Conservation (phyloP, 495 filamentous ascomycete genomes). For the Cercophora scortea region DNA sequence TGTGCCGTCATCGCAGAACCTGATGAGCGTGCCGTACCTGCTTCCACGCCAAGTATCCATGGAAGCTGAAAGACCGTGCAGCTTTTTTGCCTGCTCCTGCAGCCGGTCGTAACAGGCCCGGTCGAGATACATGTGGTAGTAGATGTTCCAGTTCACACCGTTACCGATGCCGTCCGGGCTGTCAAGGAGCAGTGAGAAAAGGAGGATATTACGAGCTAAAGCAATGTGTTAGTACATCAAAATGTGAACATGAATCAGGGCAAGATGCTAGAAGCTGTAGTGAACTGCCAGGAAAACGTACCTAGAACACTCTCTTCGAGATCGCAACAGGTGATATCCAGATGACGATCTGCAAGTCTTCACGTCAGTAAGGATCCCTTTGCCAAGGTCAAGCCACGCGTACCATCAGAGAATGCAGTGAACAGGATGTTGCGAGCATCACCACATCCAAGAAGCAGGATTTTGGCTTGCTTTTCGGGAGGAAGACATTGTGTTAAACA, state of each 20-base stretch:
- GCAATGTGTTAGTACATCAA: too few species aligned
- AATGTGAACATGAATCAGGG: too few species aligned
- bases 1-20: conserved; percentile 27
- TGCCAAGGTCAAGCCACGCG: conserved; percentile 10
- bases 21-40: conserved; percentile 25
- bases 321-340: conserved; percentile 43
- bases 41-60: conserved; percentile 26
- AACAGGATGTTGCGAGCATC: conserved; percentile 46
- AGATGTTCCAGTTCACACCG: conserved; percentile 43
- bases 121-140: conserved; percentile 44
- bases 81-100: conserved; percentile 28
- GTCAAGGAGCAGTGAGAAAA: conserved; percentile 39
- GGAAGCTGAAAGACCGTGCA: conserved; percentile 26
- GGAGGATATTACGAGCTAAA: conserved; percentile 45
- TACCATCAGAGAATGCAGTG: conserved; percentile 23
- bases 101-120: conserved; percentile 25
- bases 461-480: conserved; percentile 32
- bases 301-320: conserved; percentile 38
- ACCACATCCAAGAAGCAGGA: conserved; percentile 47
- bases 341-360: conserved; percentile 3
- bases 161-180: conserved; percentile 12
- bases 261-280: too few species aligned
- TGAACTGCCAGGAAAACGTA: conserved; percentile 10
- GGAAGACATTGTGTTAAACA: conserved; percentile 41
- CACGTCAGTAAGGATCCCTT: too few species aligned